Percentiles rank a stretch among this genome's conserved stretches.
These are phyloP conservation scores for Tolypocladium pustulatum DNA, from an alignment of 2,329 filamentous ascomycete genomes.

Conservation along the genomic window DNA sequence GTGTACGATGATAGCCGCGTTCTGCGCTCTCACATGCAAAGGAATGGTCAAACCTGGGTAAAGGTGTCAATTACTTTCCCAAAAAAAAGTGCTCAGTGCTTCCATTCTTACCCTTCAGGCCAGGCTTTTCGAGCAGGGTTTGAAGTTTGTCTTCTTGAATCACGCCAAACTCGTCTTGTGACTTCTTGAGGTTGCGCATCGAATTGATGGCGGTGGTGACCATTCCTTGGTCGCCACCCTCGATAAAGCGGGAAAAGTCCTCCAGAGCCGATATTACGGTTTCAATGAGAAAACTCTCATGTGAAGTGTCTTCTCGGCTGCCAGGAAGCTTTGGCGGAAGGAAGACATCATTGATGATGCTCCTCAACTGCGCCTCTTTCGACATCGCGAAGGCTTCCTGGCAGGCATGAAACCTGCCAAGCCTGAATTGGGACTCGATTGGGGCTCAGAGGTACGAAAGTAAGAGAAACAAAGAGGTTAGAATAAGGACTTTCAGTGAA, in stretches of 20 bases:
- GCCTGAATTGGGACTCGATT: neutral
- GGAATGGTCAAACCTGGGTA: neutral
- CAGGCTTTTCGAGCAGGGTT: neutral
- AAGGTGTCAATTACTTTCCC: neutral
- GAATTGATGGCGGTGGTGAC: neutral
- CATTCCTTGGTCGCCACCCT: neutral
- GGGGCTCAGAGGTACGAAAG: neutral
- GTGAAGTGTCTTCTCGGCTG: neutral
- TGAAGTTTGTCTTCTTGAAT: neutral
- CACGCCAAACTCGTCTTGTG: neutral
- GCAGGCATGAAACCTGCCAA: neutral
- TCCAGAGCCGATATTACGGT: neutral
- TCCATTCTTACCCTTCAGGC: neutral
- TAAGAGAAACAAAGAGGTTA: neutral
- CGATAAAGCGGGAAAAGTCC: neutral
- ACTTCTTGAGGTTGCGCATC: neutral
- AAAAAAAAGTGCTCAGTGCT: neutral
- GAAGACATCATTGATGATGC: slow-evolving; percentile 4
- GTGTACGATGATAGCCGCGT: slow-evolving; percentile 21
- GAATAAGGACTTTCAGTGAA: neutral
- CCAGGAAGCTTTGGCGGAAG: slow-evolving; percentile 2
- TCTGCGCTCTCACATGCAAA: slow-evolving; percentile 14
- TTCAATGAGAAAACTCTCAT: neutral
- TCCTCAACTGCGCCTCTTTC: neutral
- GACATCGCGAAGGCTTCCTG: neutral